A percentile compares a stretch with the other conserved stretches of the same genome.
Evolutionary conservation across 2,329 filamentous ascomycete species (phyloP).

Genomic region (Ophiostoma ulmi): DNA sequence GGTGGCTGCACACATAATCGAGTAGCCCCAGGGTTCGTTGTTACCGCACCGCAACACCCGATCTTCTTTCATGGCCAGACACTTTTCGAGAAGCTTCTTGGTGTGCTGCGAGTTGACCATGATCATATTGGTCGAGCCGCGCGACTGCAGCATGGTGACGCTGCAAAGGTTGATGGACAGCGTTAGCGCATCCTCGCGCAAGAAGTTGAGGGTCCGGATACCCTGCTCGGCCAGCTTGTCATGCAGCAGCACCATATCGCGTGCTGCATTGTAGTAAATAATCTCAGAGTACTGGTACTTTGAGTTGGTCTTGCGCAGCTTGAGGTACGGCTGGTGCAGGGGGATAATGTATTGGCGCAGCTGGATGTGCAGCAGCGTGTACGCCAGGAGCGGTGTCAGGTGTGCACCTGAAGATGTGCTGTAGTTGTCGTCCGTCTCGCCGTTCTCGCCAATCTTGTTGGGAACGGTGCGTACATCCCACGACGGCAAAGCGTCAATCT

Average conservation of each 20-base stretch:
- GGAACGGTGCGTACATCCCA: constrained; percentile 42
- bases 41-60: constrained; percentile 57
- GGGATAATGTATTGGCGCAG: constrained; percentile 58
- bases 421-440: constrained; percentile 34
- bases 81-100: constrained; percentile 56
- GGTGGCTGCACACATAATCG: constrained; percentile 57
- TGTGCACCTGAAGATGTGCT: constrained; percentile 34
- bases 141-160: constrained; percentile 56
- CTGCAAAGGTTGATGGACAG: constrained; percentile 58
- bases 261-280: constrained; percentile 58
- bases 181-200: constrained; percentile 56
- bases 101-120: constrained; percentile 58
- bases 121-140: constrained; percentile 55
- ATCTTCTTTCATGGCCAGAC: constrained; percentile 57
- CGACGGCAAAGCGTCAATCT: constrained; percentile 55
- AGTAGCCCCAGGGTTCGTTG: constrained; percentile 60
- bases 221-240: constrained; percentile 56
- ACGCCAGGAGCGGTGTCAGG: constrained; percentile 51
- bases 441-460: constrained; percentile 31
- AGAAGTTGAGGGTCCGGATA: constrained; percentile 54
- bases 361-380: constrained; percentile 57
- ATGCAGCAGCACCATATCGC: constrained; percentile 58
- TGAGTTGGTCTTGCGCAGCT: constrained; percentile 54
- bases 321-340: constrained; percentile 56
- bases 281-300: constrained; percentile 60